phyloP scores from a whole-genome alignment of 192 early-diverging fungal species.

The Glomus cerebriforme region DNA sequence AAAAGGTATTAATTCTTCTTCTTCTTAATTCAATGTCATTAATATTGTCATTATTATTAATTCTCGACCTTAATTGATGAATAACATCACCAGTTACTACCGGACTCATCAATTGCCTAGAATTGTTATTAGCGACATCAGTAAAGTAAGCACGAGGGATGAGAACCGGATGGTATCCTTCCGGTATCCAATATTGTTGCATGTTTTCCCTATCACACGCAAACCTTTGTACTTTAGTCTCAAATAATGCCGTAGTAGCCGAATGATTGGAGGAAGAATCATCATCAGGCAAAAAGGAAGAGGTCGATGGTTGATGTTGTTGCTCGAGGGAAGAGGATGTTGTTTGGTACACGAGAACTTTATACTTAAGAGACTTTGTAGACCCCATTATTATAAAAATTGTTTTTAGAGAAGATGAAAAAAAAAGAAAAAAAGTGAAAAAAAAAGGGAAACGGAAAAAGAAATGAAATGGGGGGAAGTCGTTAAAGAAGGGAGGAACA shows the following conservation, averaged over 20 bases:
- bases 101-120: neutral
- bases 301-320: neutral
- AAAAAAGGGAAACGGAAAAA: neutral
- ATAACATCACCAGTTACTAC: too few species aligned
- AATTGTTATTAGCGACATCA: neutral
- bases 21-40: neutral
- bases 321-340: neutral
- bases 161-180: neutral
- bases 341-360: slow-evolving; percentile 10
- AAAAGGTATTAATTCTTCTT: neutral
- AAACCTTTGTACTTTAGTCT: neutral
- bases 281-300: neutral
- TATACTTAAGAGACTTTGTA: neutral
- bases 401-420: neutral
- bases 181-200: slow-evolving; percentile 7
- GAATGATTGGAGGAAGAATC: neutral
- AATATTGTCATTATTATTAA: neutral
- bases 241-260: neutral
- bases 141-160: neutral
- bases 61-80: neutral
- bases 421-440: neutral
- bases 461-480: neutral
- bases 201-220: slow-evolving; percentile 1
- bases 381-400: neutral
- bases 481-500: neutral